Evolutionary conservation across 371 early-diverging fungal genomes (phyloP).

Genomic region (Mortierella sp.): DNA sequence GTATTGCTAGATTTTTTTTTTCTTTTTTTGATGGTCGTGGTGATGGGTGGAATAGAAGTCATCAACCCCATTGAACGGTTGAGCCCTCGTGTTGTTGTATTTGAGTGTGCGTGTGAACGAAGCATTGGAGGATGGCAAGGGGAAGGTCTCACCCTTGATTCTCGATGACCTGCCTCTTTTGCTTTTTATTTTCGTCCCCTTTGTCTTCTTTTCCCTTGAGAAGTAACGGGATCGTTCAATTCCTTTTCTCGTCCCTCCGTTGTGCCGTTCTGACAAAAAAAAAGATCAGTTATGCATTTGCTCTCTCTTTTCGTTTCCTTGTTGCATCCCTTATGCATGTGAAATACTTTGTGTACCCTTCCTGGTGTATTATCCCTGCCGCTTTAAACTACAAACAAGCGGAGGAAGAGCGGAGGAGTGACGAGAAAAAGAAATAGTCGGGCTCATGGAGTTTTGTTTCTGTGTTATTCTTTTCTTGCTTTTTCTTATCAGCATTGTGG

Average conservation of each 20-base stretch:
- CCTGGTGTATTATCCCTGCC: neutral
- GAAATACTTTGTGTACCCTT: too few species aligned
- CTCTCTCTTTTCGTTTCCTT: neutral
- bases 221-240: neutral
- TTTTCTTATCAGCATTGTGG: neutral
- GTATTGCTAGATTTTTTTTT: too few species aligned
- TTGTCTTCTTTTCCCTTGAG: neutral
- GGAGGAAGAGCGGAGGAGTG: neutral
- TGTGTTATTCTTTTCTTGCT: neutral
- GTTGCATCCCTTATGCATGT: neutral
- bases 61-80: too few species aligned
- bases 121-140: too few species aligned
- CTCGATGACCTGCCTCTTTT: neutral
- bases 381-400: neutral
- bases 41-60: too few species aligned
- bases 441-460: neutral
- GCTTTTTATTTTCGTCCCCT: neutral
- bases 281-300: neutral
- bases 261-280: constrained; percentile 3
- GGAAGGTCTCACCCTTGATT: too few species aligned
- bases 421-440: neutral
- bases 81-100: too few species aligned
- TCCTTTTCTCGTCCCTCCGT: neutral
- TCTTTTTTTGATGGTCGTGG: too few species aligned
- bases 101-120: too few species aligned